Conservation (phyloP, 495 filamentous ascomycete species). For the Staphylotrichum tortipilum region DNA sequence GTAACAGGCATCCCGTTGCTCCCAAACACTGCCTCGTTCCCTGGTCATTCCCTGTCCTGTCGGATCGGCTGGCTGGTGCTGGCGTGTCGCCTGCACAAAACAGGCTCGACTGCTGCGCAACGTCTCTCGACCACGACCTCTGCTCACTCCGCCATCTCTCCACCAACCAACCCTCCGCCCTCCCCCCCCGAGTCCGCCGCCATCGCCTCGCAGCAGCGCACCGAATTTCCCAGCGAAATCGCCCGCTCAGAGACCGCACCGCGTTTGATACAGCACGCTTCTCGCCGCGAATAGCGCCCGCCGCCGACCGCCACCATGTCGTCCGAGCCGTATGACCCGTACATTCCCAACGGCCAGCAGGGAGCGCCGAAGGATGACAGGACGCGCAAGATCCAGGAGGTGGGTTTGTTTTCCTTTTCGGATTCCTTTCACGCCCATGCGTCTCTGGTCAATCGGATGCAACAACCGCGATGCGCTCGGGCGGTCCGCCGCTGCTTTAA, state of each 20-base stretch:
- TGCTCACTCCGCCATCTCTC: constrained; percentile 15
- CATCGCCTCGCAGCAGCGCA: constrained; percentile 11
- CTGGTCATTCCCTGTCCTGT: constrained; percentile 16
- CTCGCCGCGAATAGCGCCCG: background rate
- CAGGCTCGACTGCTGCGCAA: constrained; percentile 18
- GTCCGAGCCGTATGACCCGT: constrained; percentile 75
- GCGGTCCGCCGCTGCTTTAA: no score
- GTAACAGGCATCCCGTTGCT: constrained; percentile 13
- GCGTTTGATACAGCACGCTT: background rate
- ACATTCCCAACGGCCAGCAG: constrained; percentile 64
- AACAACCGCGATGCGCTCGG: background rate
- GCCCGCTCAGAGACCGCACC: background rate
- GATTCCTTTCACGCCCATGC: constrained; percentile 7
- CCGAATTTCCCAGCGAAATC: background rate
- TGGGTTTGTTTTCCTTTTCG: constrained; percentile 44
- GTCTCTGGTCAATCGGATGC: constrained; percentile 8
- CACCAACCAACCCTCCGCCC: no score
- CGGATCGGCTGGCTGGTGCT: constrained; percentile 11
- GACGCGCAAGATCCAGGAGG: constrained; percentile 66
- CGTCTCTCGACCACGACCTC: constrained; percentile 15
- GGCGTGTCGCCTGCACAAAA: constrained; percentile 25
- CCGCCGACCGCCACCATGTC: constrained; percentile 42
- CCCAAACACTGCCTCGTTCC: constrained; percentile 17
- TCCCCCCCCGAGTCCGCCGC: constrained; percentile 5
- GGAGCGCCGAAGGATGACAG: constrained; percentile 34